Conservation (phyloP, 176 grass and related monocot genomes). For the Cymbopogon citratus region DNA sequence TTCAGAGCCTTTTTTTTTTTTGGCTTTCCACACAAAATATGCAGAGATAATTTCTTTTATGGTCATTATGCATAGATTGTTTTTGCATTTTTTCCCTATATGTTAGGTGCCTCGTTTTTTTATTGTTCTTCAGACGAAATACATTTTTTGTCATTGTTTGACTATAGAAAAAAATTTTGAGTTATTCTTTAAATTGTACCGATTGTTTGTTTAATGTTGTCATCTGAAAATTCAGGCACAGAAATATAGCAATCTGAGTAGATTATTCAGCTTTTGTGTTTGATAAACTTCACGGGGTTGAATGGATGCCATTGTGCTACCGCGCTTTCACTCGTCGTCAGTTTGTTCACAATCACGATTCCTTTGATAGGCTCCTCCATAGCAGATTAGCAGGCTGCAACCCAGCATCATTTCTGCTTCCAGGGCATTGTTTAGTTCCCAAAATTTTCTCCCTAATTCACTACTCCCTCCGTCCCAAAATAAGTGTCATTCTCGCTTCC, state of each 20-base stretch:
- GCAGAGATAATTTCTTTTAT: no score
- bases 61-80: no score
- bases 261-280: neutral
- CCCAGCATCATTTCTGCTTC: neutral
- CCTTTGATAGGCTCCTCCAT: neutral
- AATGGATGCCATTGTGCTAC: neutral
- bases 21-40: no score
- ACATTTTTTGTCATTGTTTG: no score
- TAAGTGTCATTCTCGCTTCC: no score
- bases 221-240: neutral
- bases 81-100: no score
- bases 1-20: neutral
- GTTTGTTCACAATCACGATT: neutral
- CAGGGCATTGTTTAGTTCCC: no score
- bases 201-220: neutral
- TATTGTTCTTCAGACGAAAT: no score
- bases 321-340: neutral
- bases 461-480: slow-evolving; percentile 29
- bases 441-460: no score
- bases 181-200: neutral
- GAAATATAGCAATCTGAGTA: no score
- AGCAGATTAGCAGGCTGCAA: neutral
- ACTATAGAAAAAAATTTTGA: no score
- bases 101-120: no score
- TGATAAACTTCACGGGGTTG: neutral